These are phyloP conservation scores for Lithospermum erythrorhizon DNA, from an alignment of 257 asterid species.

Conservation along the genomic window DNA sequence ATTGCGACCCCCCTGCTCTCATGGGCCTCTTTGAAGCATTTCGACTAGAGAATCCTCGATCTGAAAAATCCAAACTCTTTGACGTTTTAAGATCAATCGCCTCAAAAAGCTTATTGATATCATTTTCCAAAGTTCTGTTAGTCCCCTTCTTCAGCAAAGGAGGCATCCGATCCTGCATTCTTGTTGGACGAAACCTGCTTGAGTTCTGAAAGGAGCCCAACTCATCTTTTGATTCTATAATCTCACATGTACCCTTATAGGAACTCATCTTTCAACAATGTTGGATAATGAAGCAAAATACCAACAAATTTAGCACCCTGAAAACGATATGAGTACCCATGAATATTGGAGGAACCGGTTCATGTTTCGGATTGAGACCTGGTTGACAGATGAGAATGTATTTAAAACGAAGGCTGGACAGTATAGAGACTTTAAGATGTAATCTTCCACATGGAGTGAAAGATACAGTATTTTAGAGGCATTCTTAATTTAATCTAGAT, in stretches of 20 bases:
- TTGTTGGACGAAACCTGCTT: constrained; percentile 13
- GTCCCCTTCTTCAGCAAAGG: constrained; percentile 27
- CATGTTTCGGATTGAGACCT: constrained; percentile 1
- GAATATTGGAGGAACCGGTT: background rate
- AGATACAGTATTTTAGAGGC: background rate
- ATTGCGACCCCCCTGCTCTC: constrained; percentile 41
- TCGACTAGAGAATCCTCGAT: constrained; percentile 22
- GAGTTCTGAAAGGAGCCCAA: constrained; percentile 12
- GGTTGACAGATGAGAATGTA: background rate
- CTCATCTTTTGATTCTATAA: constrained; percentile 52
- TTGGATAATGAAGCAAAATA: constrained; percentile 8
- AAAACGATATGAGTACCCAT: background rate
- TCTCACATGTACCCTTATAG: constrained; percentile 48
- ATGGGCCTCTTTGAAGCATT: constrained; percentile 66
- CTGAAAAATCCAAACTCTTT: constrained; percentile 40
- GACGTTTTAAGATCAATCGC: constrained; percentile 31
- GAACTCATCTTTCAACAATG: constrained; percentile 40
- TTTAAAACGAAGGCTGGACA: background rate
- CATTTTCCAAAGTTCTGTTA: constrained; percentile 25
- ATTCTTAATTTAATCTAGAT: background rate
- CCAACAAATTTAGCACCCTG: constrained; percentile 10
- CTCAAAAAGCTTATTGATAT: constrained; percentile 42
- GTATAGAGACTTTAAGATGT: background rate
- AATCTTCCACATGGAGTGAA: background rate
- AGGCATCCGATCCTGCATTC: constrained; percentile 26